Percentiles rank a stretch among this genome's conserved stretches.
These are phyloP conservation scores for Ogataea saltuana DNA, from an alignment of 805 yeast genomes.

Conservation along the genomic window DNA sequence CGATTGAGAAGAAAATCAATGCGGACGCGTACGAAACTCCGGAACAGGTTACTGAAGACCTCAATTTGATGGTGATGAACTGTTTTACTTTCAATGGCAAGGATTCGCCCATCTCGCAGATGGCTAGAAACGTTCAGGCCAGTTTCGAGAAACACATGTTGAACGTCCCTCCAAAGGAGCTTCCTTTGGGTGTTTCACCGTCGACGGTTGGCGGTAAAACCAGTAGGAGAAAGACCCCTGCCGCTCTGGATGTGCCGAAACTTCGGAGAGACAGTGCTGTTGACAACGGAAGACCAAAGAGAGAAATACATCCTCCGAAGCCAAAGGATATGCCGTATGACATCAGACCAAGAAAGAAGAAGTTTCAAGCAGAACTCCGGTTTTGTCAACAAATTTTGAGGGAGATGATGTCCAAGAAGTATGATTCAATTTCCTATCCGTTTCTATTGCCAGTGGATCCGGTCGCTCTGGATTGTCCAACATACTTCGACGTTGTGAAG, in stretches of 20 bases:
- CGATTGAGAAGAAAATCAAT: constrained; percentile 79
- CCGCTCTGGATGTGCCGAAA: constrained; percentile 54
- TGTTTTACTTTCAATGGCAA: constrained; percentile 86
- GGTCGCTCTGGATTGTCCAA: constrained; percentile 88
- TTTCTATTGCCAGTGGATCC: constrained; percentile 94
- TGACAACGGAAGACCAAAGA: constrained; percentile 81
- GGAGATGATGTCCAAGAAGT: constrained; percentile 81
- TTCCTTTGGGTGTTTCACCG: constrained; percentile 29
- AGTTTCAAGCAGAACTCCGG: constrained; percentile 83
- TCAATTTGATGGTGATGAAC: constrained; percentile 80
- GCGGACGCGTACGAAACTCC: constrained; percentile 72
- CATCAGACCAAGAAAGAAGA: constrained; percentile 87
- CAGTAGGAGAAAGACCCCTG: constrained; percentile 35
- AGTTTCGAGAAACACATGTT: constrained; percentile 91
- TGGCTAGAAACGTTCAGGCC: constrained; percentile 90
- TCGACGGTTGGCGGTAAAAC: constrained; percentile 30
- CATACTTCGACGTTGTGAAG: constrained; percentile 81
- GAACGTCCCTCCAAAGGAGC: constrained; percentile 76
- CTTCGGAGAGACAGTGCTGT: constrained; percentile 70
- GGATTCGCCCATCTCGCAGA: constrained; percentile 77
- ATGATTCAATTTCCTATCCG: constrained; percentile 83
- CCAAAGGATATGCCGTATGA: constrained; percentile 93
- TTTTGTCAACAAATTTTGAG: constrained; percentile 80
- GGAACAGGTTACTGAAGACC: constrained; percentile 69
- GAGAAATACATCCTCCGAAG: constrained; percentile 95